Evolutionary conservation across 352 stramenopile species (phyloP).

Genomic region (Pilasporangium apinafurcum): DNA sequence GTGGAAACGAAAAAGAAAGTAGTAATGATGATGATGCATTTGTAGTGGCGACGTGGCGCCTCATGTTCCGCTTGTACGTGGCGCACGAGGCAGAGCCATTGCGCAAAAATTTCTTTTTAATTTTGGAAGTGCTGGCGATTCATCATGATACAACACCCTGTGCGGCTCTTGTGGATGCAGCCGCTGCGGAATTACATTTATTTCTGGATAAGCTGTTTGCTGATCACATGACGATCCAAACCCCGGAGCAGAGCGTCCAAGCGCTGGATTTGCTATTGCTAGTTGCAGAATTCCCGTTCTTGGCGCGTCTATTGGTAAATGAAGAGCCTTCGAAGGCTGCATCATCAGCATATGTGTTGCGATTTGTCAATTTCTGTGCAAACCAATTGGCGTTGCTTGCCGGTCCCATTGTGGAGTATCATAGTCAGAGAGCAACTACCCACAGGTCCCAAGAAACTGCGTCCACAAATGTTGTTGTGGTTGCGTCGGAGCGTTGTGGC

Average conservation of each 20-base stretch:
- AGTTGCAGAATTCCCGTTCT: constrained; percentile 49
- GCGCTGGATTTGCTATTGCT: constrained; percentile 53
- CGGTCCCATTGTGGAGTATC: constrained; percentile 43
- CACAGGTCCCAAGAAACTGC: constrained; percentile 6
- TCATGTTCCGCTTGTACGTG: constrained; percentile 62
- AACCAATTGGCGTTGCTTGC: constrained; percentile 47
- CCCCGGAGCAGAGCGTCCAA: constrained; percentile 20
- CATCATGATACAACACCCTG: constrained; percentile 6
- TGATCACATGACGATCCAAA: constrained; percentile 2
- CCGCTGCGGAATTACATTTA: constrained; percentile 24
- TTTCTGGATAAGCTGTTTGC: constrained; percentile 28
- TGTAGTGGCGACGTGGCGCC: constrained; percentile 27
- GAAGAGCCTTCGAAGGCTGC: constrained; percentile 9
- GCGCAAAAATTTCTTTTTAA: constrained; percentile 64
- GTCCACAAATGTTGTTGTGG: constrained; percentile 63
- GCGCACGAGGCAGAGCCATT: constrained; percentile 20
- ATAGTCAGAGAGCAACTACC: constrained; percentile 8
- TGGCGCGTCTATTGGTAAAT: constrained; percentile 30
- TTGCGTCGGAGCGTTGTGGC: constrained; percentile 66
- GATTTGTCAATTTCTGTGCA: constrained; percentile 45
- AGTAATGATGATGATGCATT: constrained; percentile 14
- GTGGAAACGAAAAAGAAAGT: too few relatives aligned
- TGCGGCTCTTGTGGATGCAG: constrained; percentile 13
- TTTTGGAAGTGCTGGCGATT: constrained; percentile 45
- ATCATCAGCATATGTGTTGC: constrained; percentile 17